Evolutionary conservation across 306 rosid genomes (phyloP).

Genomic region (Nissolia schottii): DNA sequence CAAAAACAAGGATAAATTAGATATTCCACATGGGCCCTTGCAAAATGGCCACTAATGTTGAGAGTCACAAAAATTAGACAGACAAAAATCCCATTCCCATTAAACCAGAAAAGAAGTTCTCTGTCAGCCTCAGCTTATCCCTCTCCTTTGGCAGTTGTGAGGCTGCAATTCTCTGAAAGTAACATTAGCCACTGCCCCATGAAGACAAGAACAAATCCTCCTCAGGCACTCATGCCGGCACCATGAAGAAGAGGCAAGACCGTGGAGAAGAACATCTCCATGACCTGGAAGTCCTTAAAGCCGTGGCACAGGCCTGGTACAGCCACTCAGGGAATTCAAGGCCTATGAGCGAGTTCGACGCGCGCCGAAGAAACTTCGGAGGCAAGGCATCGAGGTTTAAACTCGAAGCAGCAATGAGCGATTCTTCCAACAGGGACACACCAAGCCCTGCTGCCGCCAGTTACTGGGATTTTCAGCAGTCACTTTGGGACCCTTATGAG

Average conservation of each 20-base stretch:
- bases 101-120: not conserved
- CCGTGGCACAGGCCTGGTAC: slow-evolving; percentile 90
- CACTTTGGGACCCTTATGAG: slow-evolving; percentile 92
- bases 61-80: slow-evolving; percentile 13
- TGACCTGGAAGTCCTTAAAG: slow-evolving; percentile 68
- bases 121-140: slow-evolving; percentile 26
- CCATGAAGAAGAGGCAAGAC: slow-evolving; percentile 56
- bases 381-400: slow-evolving; percentile 61
- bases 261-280: not conserved
- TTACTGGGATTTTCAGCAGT: slow-evolving; percentile 70
- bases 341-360: slow-evolving; percentile 56
- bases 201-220: slow-evolving; percentile 25
- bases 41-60: not conserved
- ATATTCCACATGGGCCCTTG: not conserved
- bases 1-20: not conserved
- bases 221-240: not conserved
- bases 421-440: not conserved
- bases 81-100: not conserved
- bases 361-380: slow-evolving; percentile 45
- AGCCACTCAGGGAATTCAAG: slow-evolving; percentile 48
- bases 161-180: slow-evolving; percentile 34
- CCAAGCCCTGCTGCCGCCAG: not conserved
- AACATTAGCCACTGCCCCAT: slow-evolving; percentile 33
- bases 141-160: slow-evolving; percentile 21
- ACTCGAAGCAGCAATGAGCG: slow-evolving; percentile 49